A percentile compares a stretch with the other conserved stretches of the same genome.
Evolutionary conservation across 495 filamentous ascomycete genomes (phyloP).

Genomic region (Podospora pseudoanserina): DNA sequence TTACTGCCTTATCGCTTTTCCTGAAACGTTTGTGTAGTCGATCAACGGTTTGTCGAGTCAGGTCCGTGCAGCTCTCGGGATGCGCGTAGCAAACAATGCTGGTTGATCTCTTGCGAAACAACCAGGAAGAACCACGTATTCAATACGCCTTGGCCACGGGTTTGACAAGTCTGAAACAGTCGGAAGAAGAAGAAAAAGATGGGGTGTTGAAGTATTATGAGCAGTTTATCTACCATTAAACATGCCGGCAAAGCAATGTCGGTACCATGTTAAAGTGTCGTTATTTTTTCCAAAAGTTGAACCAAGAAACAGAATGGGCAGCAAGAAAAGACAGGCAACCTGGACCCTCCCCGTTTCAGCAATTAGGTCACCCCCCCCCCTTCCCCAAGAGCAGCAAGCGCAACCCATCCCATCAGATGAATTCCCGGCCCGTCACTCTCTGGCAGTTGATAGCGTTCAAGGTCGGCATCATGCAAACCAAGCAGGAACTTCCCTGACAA

Average conservation of each 20-base stretch:
- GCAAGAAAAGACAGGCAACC: neutral
- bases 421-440: neutral
- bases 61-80: neutral
- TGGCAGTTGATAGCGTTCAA: neutral
- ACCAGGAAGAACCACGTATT: constrained; percentile 8
- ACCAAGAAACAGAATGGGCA: neutral
- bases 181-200: neutral
- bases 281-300: constrained; percentile 2
- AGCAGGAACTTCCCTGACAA: neutral
- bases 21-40: neutral
- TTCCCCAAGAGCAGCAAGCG: neutral
- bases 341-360: neutral
- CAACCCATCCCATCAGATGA: neutral
- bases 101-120: neutral
- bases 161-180: neutral
- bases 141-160: neutral
- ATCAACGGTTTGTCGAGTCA: neutral
- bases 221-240: constrained; percentile 12
- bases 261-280: constrained; percentile 6
- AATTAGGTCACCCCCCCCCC: neutral
- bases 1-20: neutral
- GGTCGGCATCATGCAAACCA: neutral
- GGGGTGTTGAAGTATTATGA: constrained; percentile 9
- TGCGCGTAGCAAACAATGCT: neutral
- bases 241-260: constrained; percentile 17